Conservation (phyloP, 805 yeast species). For the Naumovozyma baii region DNA sequence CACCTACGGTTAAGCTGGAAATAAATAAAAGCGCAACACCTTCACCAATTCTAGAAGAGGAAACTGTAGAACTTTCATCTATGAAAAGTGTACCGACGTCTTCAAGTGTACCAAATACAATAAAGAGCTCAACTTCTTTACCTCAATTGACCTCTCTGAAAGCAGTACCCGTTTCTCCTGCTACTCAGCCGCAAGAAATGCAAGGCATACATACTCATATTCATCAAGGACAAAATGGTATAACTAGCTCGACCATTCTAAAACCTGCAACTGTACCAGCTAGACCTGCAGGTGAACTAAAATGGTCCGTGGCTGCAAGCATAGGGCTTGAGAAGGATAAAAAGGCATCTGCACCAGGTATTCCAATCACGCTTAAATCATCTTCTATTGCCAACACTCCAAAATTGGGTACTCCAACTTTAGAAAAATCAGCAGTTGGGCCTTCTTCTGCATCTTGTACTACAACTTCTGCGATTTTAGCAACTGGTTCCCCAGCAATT, state of each 20-base stretch:
- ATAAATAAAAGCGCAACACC: constrained; percentile 5
- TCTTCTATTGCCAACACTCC: constrained; percentile 18
- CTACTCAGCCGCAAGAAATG: neutral
- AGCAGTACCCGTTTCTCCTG: constrained; percentile 3
- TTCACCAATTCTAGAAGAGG: constrained; percentile 12
- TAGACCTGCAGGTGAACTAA: constrained; percentile 44
- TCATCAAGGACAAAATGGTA: constrained; percentile 26
- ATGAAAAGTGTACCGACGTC: constrained; percentile 7
- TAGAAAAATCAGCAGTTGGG: constrained; percentile 1
- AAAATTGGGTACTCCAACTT: constrained; percentile 9
- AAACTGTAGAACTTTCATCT: constrained; percentile 1
- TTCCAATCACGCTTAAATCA: constrained; percentile 4
- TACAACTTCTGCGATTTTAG: constrained; percentile 20
- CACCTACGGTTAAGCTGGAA: constrained; percentile 6
- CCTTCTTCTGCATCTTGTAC: constrained; percentile 12
- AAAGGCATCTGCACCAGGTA: constrained; percentile 5
- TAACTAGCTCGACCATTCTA: constrained; percentile 28
- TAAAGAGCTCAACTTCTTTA: constrained; percentile 9
- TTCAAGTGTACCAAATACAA: constrained; percentile 10
- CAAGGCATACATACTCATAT: constrained; percentile 24
- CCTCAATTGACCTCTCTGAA: constrained; percentile 1
- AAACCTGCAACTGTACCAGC: constrained; percentile 48
- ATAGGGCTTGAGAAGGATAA: constrained; percentile 22
- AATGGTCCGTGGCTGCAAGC: constrained; percentile 50
- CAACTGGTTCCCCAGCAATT: constrained; percentile 23